Evolutionary conservation across 768 basidiomycete genomes (phyloP).

Genomic region (Kwoniella heveanensis): DNA sequence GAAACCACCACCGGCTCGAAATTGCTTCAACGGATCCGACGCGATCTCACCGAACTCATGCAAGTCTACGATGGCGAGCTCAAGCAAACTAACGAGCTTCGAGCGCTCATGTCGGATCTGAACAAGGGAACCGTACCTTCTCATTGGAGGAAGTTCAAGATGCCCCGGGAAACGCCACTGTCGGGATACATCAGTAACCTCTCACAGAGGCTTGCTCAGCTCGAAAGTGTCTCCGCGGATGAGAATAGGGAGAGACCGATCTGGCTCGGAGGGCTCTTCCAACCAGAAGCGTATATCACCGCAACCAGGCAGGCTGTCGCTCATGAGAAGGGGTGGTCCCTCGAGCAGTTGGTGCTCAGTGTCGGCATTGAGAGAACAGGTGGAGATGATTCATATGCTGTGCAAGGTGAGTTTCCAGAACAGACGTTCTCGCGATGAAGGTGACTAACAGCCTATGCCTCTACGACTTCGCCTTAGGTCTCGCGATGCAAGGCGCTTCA

Average conservation of each 20-base stretch:
- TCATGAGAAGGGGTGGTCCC: constrained; percentile 84
- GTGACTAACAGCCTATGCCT: neutral
- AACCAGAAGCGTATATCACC: constrained; percentile 94
- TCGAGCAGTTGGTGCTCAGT: constrained; percentile 79
- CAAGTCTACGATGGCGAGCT: constrained; percentile 81
- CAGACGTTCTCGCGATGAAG: constrained; percentile 7
- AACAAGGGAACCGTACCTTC: constrained; percentile 89
- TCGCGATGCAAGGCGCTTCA: constrained; percentile 81
- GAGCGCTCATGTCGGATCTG: constrained; percentile 83
- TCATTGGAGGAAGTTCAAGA: constrained; percentile 89
- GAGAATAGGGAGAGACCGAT: constrained; percentile 64
- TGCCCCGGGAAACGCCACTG: constrained; percentile 76
- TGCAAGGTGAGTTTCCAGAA: constrained; percentile 69
- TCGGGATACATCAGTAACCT: constrained; percentile 85
- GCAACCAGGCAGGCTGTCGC: constrained; percentile 95
- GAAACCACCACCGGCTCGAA: constrained; percentile 79
- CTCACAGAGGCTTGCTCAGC: constrained; percentile 75
- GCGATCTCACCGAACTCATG: constrained; percentile 77
- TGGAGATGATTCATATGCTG: constrained; percentile 75
- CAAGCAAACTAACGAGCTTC: constrained; percentile 94
- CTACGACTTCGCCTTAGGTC: constrained; percentile 60
- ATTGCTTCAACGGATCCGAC: constrained; percentile 75
- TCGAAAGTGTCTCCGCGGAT: constrained; percentile 67
- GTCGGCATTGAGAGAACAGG: constrained; percentile 80
- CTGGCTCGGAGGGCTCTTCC: constrained; percentile 92